Percentiles rank a stretch among this genome's conserved stretches.
Evolutionary conservation across 176 grass and related monocot species (phyloP).

Genomic region (Hordeum marinum): DNA sequence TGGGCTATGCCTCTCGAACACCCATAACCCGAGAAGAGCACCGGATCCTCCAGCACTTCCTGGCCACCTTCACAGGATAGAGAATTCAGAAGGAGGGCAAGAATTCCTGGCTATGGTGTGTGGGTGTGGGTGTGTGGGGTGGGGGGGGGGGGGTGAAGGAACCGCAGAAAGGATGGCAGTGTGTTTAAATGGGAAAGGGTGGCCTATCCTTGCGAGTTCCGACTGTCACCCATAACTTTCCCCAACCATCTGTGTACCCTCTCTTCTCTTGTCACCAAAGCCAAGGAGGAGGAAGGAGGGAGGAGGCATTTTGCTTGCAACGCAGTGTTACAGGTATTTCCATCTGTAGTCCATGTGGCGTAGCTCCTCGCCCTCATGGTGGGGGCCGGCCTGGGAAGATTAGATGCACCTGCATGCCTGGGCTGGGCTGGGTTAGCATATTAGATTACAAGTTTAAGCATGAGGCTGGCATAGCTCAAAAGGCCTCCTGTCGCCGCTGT

Average conservation of each 20-base stretch:
- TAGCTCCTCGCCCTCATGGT: constrained; percentile 40
- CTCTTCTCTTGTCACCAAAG: constrained; percentile 50
- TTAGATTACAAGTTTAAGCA: constrained; percentile 30
- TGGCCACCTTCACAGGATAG: constrained; percentile 1
- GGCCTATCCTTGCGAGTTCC: constrained; percentile 32
- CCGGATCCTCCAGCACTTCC: not conserved
- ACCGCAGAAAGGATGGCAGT: constrained; percentile 39
- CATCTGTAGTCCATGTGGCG: constrained; percentile 60
- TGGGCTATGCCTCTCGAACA: not conserved
- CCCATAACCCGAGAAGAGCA: constrained; percentile 2
- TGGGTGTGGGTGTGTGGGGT: not conserved
- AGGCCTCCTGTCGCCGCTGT: constrained; percentile 38
- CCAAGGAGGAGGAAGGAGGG: not conserved
- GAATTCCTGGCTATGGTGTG: constrained; percentile 20
- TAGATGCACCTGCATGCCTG: constrained; percentile 15
- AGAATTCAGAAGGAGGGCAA: constrained; percentile 1
- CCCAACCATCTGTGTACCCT: constrained; percentile 46
- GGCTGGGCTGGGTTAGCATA: constrained; percentile 23
- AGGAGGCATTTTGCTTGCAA: constrained; percentile 40
- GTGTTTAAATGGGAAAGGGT: constrained; percentile 49
- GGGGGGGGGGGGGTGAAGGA: constrained; percentile 21
- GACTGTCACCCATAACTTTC: constrained; percentile 52
- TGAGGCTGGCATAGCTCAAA: constrained; percentile 56
- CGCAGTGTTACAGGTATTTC: constrained; percentile 53
- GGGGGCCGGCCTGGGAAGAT: constrained; percentile 17